Evolutionary conservation across 192 early-diverging fungal species (phyloP).

Genomic region (Paraglomus brasilianum): DNA sequence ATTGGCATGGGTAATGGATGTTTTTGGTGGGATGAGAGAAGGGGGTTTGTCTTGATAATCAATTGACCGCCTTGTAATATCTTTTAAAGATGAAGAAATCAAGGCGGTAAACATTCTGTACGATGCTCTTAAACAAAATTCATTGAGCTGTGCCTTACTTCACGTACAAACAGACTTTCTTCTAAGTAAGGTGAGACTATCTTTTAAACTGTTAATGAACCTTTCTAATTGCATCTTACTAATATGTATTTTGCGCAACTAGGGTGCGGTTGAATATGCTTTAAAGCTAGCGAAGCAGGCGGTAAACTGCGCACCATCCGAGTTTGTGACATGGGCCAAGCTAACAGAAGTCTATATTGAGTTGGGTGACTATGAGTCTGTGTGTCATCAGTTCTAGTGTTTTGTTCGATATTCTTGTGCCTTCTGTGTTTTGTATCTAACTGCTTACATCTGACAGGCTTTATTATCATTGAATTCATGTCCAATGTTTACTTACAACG

Average conservation of each 20-base stretch:
- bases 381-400: slow-evolving; percentile 36
- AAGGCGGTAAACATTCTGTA: slow-evolving; percentile 89
- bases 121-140: slow-evolving; percentile 74
- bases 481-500: slow-evolving; percentile 96
- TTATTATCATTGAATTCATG: slow-evolving; percentile 95
- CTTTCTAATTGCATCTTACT: slow-evolving; percentile 31
- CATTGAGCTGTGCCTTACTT: slow-evolving; percentile 81
- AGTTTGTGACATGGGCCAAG: slow-evolving; percentile 95
- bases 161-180: slow-evolving; percentile 91
- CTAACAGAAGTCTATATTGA: slow-evolving; percentile 93
- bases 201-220: slow-evolving; percentile 2
- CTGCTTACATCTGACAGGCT: slow-evolving; percentile 55
- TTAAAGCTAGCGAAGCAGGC: slow-evolving; percentile 88
- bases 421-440: too few species aligned
- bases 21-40: not conserved
- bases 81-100: slow-evolving; percentile 78
- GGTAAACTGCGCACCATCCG: slow-evolving; percentile 91
- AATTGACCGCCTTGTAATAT: not conserved
- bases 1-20: slow-evolving; percentile 50
- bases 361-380: slow-evolving; percentile 76
- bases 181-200: slow-evolving; percentile 60
- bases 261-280: slow-evolving; percentile 71
- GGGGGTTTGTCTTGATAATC: not conserved
- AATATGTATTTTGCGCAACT: slow-evolving; percentile 40
- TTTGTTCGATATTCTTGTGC: not conserved